phyloP scores from a whole-genome alignment of 495 filamentous ascomycete genomes.

The Podospora tetraspora region DNA sequence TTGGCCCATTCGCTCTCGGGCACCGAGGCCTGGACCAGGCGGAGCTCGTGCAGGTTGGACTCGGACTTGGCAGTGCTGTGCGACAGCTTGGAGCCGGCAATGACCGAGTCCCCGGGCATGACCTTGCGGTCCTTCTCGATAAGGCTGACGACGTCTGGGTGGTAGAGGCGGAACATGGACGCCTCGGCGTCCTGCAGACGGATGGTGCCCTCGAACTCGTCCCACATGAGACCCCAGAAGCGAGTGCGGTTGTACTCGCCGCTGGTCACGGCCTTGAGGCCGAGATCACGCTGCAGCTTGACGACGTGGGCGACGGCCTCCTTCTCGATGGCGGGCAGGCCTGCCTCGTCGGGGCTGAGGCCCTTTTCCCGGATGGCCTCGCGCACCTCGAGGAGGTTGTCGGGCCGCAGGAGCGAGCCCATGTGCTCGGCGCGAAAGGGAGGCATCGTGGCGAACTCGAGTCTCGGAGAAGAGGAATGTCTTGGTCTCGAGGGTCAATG shows the following conservation, averaged over 20 bases:
- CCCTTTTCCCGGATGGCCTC: slow-evolving; percentile 55
- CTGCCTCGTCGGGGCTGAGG: slow-evolving; percentile 46
- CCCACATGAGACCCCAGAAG: slow-evolving; percentile 67
- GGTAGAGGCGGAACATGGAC: slow-evolving; percentile 65
- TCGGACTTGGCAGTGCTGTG: slow-evolving; percentile 58
- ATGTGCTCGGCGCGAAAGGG: slow-evolving; percentile 83
- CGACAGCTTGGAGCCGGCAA: slow-evolving; percentile 68
- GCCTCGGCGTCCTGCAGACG: slow-evolving; percentile 65
- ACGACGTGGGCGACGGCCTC: slow-evolving; percentile 62
- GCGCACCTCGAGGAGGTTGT: slow-evolving; percentile 60
- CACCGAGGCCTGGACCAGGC: slow-evolving; percentile 57
- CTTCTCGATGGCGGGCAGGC: slow-evolving; percentile 54
- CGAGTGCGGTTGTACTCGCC: slow-evolving; percentile 70
- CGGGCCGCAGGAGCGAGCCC: slow-evolving; percentile 72
- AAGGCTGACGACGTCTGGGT: slow-evolving; percentile 75
- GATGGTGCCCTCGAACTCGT: slow-evolving; percentile 59
- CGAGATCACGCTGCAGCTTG: slow-evolving; percentile 58
- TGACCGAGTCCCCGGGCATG: slow-evolving; percentile 68
- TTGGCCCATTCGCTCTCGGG: slow-evolving; percentile 55
- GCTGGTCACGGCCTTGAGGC: slow-evolving; percentile 63
- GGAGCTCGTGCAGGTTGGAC: slow-evolving; percentile 64
- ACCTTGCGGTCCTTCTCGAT: slow-evolving; percentile 51
- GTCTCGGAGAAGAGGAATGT: not conserved
- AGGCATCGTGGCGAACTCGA: slow-evolving; percentile 46
- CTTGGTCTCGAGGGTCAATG: not conserved